These are phyloP conservation scores for Alternaria ethzedia DNA, from an alignment of 2,329 filamentous ascomycete species.

Conservation along the genomic window DNA sequence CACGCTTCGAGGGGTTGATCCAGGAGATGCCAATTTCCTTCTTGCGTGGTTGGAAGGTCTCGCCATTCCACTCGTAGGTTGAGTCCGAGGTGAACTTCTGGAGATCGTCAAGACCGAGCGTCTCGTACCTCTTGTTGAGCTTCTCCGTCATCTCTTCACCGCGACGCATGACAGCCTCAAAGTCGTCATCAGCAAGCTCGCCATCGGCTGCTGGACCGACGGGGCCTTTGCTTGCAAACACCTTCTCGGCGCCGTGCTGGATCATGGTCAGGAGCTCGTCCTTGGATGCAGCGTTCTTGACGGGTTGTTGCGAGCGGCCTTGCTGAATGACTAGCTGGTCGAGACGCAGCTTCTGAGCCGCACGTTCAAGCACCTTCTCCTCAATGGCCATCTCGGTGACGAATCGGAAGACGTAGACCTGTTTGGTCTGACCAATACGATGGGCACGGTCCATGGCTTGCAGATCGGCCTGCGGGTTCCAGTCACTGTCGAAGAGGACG, in stretches of 20 bases:
- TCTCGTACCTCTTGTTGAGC: slow-evolving; percentile 93
- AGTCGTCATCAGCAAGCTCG: slow-evolving; percentile 83
- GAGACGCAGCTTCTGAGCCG: slow-evolving; percentile 92
- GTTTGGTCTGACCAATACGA: slow-evolving; percentile 97
- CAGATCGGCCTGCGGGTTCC: slow-evolving; percentile 97
- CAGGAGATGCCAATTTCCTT: slow-evolving; percentile 92
- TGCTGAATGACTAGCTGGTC: slow-evolving; percentile 99
- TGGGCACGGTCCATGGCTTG: slow-evolving; percentile 99
- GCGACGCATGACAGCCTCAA: slow-evolving; percentile 83
- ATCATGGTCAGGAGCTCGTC: slow-evolving; percentile 98
- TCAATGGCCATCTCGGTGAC: slow-evolving; percentile 98
- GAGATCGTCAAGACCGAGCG: slow-evolving; percentile 92
- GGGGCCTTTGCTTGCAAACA: slow-evolving; percentile 78
- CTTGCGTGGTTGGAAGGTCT: slow-evolving; percentile 83
- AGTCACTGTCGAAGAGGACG: slow-evolving; percentile 95
- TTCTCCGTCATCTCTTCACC: slow-evolving; percentile 89
- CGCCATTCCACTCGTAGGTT: slow-evolving; percentile 98
- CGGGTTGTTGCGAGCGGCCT: slow-evolving; percentile 87
- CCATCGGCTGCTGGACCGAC: slow-evolving; percentile 65
- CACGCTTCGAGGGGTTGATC: slow-evolving; percentile 98
- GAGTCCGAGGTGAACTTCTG: slow-evolving; percentile 98
- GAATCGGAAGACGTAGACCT: slow-evolving; percentile 95
- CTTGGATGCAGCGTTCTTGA: slow-evolving; percentile 91
- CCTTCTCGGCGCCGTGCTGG: slow-evolving; percentile 94
- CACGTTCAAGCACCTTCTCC: slow-evolving; percentile 95